A percentile compares a stretch with the other conserved stretches of the same genome.
Evolutionary conservation across 139 green algal genomes (phyloP).

Genomic region (Trebouxia sp.): DNA sequence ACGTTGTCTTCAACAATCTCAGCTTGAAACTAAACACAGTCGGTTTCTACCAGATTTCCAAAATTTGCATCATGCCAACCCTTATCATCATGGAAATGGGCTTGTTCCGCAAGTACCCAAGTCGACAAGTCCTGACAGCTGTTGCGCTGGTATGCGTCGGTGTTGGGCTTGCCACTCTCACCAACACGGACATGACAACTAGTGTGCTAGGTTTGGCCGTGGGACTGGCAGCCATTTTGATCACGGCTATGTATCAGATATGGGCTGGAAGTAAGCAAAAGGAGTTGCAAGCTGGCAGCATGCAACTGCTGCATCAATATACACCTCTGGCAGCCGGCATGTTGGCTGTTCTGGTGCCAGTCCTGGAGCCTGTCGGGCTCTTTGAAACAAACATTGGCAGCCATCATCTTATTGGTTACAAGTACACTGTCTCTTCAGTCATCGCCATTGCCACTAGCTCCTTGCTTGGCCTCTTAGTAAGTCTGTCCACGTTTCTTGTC

Average conservation of each 20-base stretch:
- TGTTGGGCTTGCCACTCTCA: conserved; percentile 79
- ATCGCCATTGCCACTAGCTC: conserved; percentile 71
- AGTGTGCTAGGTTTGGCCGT: conserved; percentile 68
- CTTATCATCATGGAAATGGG: conserved; percentile 74
- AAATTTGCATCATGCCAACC: conserved; percentile 83
- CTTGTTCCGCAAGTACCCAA: conserved; percentile 57
- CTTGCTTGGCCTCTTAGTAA: conserved; percentile 83
- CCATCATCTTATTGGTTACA: conserved; percentile 61
- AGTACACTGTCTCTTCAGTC: conserved; percentile 52
- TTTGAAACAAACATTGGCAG: conserved; percentile 27
- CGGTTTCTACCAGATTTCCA: conserved; percentile 89
- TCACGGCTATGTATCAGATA: conserved; percentile 85
- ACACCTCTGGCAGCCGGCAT: conserved; percentile 68
- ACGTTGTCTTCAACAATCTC: conserved; percentile 89
- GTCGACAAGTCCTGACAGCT: conserved; percentile 49
- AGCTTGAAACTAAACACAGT: conserved; percentile 89
- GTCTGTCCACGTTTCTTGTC: conserved; percentile 83
- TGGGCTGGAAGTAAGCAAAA: conserved; percentile 88
- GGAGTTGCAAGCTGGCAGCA: conserved; percentile 72
- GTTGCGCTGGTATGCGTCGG: conserved; percentile 78
- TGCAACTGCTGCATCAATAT: conserved; percentile 84
- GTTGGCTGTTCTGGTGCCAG: conserved; percentile 66
- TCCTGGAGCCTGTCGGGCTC: conserved; percentile 75
- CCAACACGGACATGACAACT: conserved; percentile 54
- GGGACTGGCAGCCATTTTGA: conserved; percentile 61